Evolutionary conservation across 192 early-diverging fungal genomes (phyloP), one percentile per base, ranked within the genome.

Genomic region (Coemansia sp.): DNA sequence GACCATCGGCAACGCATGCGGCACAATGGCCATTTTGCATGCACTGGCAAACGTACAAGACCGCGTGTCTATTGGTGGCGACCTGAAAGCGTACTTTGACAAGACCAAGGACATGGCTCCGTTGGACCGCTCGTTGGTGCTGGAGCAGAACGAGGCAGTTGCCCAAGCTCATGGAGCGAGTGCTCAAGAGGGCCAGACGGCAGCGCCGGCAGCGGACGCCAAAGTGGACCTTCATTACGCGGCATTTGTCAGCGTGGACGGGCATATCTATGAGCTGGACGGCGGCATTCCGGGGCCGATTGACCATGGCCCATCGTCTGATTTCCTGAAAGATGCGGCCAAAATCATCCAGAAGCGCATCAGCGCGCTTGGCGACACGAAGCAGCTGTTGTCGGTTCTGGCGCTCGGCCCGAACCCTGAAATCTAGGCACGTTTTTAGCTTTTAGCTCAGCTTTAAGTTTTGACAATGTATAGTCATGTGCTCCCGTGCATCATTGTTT

Each of bases 21-120:
- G 97, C 12, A 97, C 94, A 5, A 97, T 97, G 77, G 95, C 89
- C 2, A 76, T 98, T 7, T 67, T 98, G 49, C 97, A 98, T 66
- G 85, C 95, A 0, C 72, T 98, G 9, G 87, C 84, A 40, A 97
- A 93, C 77, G 88, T 84, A 59, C 72, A 71, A 56, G 85, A 90
- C 37, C 56, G 37, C 4, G 36, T 87, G 50, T 38, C 68, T 50
- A 65, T 88, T 64, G 50, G 65, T 62, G 79, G 82, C 3, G 57
- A 65, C 14, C 68, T 96, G 19, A 82, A 85, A 20, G 67, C 70
- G 19, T 89, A 94, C 53, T 71, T 92, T 34, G 82, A 84, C 25
- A 84, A 87, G 61, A 85, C 88, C 20, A 71, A 78, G 19, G 63
- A 72, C 15, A 55, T 88, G 62, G 74, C 88, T 0, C 91, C 94